These are phyloP conservation scores for Barnettozyma botsteinii DNA, from an alignment of 805 yeast genomes.

Conservation along the genomic window DNA sequence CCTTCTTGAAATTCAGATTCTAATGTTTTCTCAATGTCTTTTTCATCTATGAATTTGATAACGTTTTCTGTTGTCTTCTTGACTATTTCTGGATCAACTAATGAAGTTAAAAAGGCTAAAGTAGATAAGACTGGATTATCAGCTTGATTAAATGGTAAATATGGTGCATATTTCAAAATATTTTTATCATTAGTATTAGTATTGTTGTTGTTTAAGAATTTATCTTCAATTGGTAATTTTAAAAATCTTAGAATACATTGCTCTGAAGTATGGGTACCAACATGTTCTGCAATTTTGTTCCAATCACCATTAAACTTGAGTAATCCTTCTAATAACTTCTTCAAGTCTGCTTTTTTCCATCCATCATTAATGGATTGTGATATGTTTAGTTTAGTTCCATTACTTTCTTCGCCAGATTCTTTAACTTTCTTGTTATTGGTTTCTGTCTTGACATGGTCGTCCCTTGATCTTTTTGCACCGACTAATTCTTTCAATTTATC, in stretches of 20 bases:
- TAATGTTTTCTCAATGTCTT: slow-evolving; percentile 16
- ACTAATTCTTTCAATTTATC: slow-evolving; percentile 36
- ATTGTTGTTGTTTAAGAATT: slow-evolving; percentile 33
- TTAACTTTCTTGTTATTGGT: slow-evolving; percentile 3
- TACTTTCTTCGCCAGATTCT: slow-evolving; percentile 12
- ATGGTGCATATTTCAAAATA: slow-evolving; percentile 75
- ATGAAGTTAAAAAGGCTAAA: slow-evolving; percentile 77
- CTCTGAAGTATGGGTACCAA: slow-evolving; percentile 66
- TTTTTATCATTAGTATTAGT: slow-evolving; percentile 54
- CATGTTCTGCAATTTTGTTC: slow-evolving; percentile 64
- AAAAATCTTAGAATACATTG: slow-evolving; percentile 78
- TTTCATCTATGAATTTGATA: slow-evolving; percentile 28
- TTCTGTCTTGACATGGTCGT: slow-evolving; percentile 11
- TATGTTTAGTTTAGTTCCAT: not conserved
- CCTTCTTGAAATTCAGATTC: slow-evolving; percentile 18
- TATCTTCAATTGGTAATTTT: slow-evolving; percentile 76
- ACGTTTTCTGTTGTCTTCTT: slow-evolving; percentile 73
- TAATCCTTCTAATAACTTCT: slow-evolving; percentile 55
- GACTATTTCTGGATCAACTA: slow-evolving; percentile 83
- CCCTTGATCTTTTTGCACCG: slow-evolving; percentile 15
- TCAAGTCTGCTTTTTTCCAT: slow-evolving; percentile 68
- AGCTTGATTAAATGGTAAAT: slow-evolving; percentile 74
- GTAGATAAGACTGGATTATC: slow-evolving; percentile 95
- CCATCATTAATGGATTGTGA: slow-evolving; percentile 32
- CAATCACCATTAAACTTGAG: slow-evolving; percentile 66